A percentile compares a stretch with the other conserved stretches of the same genome.
Evolutionary conservation across 306 rosid species (phyloP).

Genomic region (Gastrolobium bilobum): DNA sequence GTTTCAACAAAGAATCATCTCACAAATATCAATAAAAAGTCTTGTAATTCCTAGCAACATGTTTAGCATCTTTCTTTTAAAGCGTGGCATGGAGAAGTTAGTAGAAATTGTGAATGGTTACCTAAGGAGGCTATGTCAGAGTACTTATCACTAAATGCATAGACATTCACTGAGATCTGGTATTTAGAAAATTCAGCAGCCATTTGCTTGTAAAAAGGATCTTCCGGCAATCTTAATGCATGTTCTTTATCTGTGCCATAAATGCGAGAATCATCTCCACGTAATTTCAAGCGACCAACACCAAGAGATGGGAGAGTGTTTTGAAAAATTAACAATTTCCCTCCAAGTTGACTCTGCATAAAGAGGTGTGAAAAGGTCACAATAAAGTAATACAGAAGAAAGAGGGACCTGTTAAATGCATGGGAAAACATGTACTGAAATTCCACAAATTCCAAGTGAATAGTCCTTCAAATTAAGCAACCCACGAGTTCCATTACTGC

Average conservation of each 20-base stretch:
- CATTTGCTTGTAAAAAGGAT: conserved; percentile 99
- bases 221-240: conserved; percentile 84
- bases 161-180: conserved; percentile 87
- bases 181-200: conserved; percentile 97
- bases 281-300: conserved; percentile 92
- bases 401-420: conserved; percentile 40
- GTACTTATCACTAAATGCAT: conserved; percentile 97
- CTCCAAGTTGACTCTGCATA: conserved; percentile 94
- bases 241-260: conserved; percentile 98
- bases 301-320: conserved; percentile 97
- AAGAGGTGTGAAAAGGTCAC: conserved; percentile 35
- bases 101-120: conserved; percentile 47
- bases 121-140: conserved; percentile 97
- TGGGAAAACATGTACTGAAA: conserved; percentile 23
- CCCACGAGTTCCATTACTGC: conserved; percentile 19
- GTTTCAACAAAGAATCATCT: conserved; percentile 30
- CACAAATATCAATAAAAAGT: conserved; percentile 36
- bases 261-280: conserved; percentile 94
- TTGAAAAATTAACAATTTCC: conserved; percentile 95
- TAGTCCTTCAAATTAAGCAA: background rate
- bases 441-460: conserved; percentile 18
- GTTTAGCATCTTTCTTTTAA: background rate
- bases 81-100: conserved; percentile 7
- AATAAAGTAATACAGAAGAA: conserved; percentile 39
- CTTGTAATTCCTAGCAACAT: conserved; percentile 39